Conservation (phyloP, 2,329 filamentous ascomycete species). For the Amauroascus verrucosus region DNA sequence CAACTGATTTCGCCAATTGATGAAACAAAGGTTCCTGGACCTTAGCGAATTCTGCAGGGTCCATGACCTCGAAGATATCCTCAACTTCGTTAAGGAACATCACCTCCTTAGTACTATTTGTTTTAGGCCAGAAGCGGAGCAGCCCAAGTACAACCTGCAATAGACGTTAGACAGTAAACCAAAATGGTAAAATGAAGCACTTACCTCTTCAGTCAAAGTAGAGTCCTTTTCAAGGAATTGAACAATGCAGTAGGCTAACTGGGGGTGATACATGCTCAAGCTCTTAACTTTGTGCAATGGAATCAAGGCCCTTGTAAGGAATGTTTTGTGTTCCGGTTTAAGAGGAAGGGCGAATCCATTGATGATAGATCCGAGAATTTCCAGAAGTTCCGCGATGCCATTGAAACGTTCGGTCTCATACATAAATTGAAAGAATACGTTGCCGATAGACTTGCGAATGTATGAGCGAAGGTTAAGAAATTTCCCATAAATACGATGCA, state of each 20-base stretch:
- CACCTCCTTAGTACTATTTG: slow-evolving; percentile 98
- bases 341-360: slow-evolving; percentile 94
- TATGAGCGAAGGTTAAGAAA: slow-evolving; percentile 96
- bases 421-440: slow-evolving; percentile 99
- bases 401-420: slow-evolving; percentile 99
- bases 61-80: slow-evolving; percentile 99
- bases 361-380: slow-evolving; percentile 97
- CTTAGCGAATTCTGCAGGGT: slow-evolving; percentile 95
- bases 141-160: slow-evolving; percentile 85
- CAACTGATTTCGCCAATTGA: slow-evolving; percentile 93
- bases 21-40: slow-evolving; percentile 97
- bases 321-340: slow-evolving; percentile 98
- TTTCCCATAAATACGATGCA: slow-evolving; percentile 97
- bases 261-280: slow-evolving; percentile 98
- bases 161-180: slow-evolving; percentile 1
- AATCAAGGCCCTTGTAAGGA: slow-evolving; percentile 83
- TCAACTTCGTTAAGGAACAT: slow-evolving; percentile 99
- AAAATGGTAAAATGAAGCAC: slow-evolving; percentile 20
- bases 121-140: slow-evolving; percentile 95
- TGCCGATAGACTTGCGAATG: slow-evolving; percentile 97
- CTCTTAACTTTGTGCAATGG: slow-evolving; percentile 98
- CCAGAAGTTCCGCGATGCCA: slow-evolving; percentile 88
- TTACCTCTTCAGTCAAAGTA: slow-evolving; percentile 87
- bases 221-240: slow-evolving; percentile 98
- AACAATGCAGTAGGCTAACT: slow-evolving; percentile 96